A percentile compares a stretch with the other conserved stretches of the same genome.
Conservation (phyloP, 495 filamentous ascomycete genomes). For the Podospora comata region DNA sequence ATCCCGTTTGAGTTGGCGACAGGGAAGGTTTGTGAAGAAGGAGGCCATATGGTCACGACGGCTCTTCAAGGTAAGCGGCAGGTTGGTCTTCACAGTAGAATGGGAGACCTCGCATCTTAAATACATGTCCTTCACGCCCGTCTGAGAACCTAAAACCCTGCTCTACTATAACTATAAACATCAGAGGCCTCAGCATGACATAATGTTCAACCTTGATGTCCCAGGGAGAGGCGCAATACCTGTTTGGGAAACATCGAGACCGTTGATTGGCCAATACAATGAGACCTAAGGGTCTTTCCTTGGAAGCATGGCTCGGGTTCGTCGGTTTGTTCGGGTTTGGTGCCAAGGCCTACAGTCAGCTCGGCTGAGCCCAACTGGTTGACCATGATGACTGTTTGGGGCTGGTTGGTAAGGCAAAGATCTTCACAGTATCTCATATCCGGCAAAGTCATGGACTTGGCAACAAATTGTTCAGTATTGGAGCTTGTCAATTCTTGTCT, state of each 20-base stretch:
- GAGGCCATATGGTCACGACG: too few relatives aligned
- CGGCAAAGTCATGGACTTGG: background rate
- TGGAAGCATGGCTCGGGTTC: slow-evolving; percentile 11
- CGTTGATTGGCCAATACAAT: background rate
- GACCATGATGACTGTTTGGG: background rate
- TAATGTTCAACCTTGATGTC: background rate
- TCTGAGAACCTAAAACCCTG: too few relatives aligned
- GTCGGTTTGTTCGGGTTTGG: slow-evolving; percentile 12
- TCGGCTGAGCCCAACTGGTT: background rate
- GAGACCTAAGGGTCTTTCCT: background rate
- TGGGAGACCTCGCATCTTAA: too few relatives aligned
- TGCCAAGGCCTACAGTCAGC: background rate
- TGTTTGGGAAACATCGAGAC: background rate
- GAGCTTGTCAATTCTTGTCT: background rate
- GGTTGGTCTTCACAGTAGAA: too few relatives aligned
- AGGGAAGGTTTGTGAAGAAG: too few relatives aligned
- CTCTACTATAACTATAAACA: background rate
- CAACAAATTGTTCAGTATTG: background rate
- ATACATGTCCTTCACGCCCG: too few relatives aligned
- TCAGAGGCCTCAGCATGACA: background rate
- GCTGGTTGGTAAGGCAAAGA: background rate
- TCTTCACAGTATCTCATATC: background rate
- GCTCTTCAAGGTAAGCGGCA: too few relatives aligned
- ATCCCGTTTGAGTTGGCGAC: too few relatives aligned
- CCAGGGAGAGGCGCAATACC: background rate